Percentiles rank a stretch among this genome's conserved stretches.
Evolutionary conservation across 495 filamentous ascomycete genomes (phyloP).

Genomic region (Penicillium longicatenatum): DNA sequence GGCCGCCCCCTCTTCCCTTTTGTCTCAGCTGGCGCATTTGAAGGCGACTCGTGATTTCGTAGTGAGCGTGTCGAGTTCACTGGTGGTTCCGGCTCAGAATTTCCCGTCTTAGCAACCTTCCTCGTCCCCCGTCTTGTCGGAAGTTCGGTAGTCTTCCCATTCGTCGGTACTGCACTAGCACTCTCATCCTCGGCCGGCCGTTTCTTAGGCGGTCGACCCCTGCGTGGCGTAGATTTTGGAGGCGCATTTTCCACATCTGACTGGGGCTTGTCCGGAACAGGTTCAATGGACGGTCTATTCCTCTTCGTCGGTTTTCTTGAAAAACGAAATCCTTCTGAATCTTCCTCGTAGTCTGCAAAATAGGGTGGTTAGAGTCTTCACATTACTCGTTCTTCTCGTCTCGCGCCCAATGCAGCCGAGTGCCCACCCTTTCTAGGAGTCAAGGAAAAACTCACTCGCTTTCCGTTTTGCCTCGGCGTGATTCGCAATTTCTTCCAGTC

Average conservation of each 20-base stretch:
- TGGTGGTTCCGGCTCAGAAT: conserved; percentile 23
- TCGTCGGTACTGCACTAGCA: conserved; percentile 17
- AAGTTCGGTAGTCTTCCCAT: conserved; percentile 29
- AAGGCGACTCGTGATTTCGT: conserved; percentile 28
- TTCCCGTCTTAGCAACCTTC: conserved; percentile 16
- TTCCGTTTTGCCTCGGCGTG: conserved; percentile 42
- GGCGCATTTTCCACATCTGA: conserved; percentile 34
- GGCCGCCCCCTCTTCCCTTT: conserved; percentile 39
- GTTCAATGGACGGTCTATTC: conserved; percentile 31
- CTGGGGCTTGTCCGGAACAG: conserved; percentile 25
- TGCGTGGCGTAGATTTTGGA: conserved; percentile 37
- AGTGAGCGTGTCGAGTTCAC: conserved; percentile 26
- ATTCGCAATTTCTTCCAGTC: conserved; percentile 31
- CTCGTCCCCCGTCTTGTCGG: conserved; percentile 28
- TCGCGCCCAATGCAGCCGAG: not conserved
- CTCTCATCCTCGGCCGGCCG: conserved; percentile 27
- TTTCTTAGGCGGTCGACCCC: conserved; percentile 45
- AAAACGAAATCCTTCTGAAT: conserved; percentile 57
- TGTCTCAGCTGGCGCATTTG: conserved; percentile 30
- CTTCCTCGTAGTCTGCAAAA: conserved; percentile 52
- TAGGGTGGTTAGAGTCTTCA: not conserved
- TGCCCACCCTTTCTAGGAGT: not conserved
- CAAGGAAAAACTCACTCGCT: conserved; percentile 45
- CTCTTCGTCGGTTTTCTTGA: conserved; percentile 51
- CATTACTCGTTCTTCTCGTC: not conserved